Conservation (phyloP, 805 yeast species). For the Metschnikowia lachancei region DNA sequence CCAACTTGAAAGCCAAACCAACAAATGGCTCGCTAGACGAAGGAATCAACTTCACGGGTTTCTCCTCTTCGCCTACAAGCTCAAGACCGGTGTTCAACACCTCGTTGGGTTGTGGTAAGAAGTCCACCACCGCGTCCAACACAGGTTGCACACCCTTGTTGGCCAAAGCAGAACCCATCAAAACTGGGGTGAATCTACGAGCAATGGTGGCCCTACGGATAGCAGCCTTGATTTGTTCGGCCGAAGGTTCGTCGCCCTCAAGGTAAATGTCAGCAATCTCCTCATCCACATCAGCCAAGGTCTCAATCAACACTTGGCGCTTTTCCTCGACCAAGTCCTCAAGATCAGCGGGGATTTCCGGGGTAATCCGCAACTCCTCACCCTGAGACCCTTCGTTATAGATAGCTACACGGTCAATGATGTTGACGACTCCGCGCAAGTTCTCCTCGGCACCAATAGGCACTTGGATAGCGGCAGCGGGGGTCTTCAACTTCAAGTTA, state of each 20-base stretch:
- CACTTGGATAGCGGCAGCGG: conserved; percentile 97
- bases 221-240: conserved; percentile 79
- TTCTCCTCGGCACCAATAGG: conserved; percentile 93
- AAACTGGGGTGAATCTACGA: conserved; percentile 96
- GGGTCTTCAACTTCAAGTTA: conserved; percentile 79
- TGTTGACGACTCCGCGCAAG: conserved; percentile 85
- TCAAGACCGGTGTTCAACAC: conserved; percentile 89
- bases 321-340: conserved; percentile 84
- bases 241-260: conserved; percentile 86
- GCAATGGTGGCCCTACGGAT: conserved; percentile 95
- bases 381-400: conserved; percentile 92
- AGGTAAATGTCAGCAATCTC: conserved; percentile 90
- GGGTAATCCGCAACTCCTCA: conserved; percentile 60
- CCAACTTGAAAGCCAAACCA: conserved; percentile 97
- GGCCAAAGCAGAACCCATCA: conserved; percentile 98
- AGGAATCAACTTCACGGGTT: conserved; percentile 70
- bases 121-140: conserved; percentile 92
- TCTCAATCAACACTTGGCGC: conserved; percentile 81
- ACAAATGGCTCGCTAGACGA: conserved; percentile 77
- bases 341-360: conserved; percentile 75
- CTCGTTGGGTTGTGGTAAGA: conserved; percentile 93
- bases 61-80: conserved; percentile 52
- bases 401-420: conserved; percentile 80
- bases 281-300: conserved; percentile 96
- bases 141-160: conserved; percentile 95